A percentile compares a stretch with the other conserved stretches of the same genome.
Conservation (phyloP, 2,329 filamentous ascomycete genomes). For the Fusarium sp. region DNA sequence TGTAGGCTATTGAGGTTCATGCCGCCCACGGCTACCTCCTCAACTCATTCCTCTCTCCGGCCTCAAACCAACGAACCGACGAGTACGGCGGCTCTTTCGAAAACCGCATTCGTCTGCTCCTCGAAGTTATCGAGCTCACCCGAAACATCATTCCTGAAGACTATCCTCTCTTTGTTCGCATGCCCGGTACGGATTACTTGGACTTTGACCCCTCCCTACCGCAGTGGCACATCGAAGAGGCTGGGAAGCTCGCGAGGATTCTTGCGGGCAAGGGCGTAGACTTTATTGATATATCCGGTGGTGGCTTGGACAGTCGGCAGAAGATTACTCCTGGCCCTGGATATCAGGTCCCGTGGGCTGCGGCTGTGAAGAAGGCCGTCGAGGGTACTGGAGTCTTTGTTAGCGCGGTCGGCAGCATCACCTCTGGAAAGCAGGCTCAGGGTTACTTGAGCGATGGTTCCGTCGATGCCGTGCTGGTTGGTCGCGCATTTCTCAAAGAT, state of each 20-base stretch:
- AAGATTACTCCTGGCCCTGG: conserved; percentile 72
- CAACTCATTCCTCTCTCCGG: conserved; percentile 65
- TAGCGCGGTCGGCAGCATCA: conserved; percentile 63
- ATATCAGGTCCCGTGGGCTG: conserved; percentile 80
- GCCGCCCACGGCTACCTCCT: conserved; percentile 68
- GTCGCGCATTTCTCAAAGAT: conserved; percentile 69
- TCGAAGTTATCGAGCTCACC: conserved; percentile 59
- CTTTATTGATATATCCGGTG: conserved; percentile 79
- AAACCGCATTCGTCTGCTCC: conserved; percentile 63
- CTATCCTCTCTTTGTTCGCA: conserved; percentile 76
- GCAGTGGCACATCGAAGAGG: conserved; percentile 76
- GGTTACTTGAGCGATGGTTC: conserved; percentile 60
- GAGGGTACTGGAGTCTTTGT: conserved; percentile 66
- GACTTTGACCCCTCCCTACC: conserved; percentile 70
- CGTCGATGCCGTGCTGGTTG: conserved; percentile 64
- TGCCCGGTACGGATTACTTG: conserved; percentile 81
- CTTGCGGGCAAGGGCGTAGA: conserved; percentile 78
- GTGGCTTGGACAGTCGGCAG: conserved; percentile 73
- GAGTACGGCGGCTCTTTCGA: conserved; percentile 62
- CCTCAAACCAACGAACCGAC: conserved; percentile 68
- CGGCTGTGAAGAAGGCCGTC: conserved; percentile 76
- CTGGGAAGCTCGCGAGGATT: conserved; percentile 71
- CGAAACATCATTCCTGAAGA: conserved; percentile 35
- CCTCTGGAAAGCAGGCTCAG: conserved; percentile 60
- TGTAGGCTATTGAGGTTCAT: conserved; percentile 53